Conservation (phyloP, 1,284 basidiomycete genomes). For the Vanrija sp. region DNA sequence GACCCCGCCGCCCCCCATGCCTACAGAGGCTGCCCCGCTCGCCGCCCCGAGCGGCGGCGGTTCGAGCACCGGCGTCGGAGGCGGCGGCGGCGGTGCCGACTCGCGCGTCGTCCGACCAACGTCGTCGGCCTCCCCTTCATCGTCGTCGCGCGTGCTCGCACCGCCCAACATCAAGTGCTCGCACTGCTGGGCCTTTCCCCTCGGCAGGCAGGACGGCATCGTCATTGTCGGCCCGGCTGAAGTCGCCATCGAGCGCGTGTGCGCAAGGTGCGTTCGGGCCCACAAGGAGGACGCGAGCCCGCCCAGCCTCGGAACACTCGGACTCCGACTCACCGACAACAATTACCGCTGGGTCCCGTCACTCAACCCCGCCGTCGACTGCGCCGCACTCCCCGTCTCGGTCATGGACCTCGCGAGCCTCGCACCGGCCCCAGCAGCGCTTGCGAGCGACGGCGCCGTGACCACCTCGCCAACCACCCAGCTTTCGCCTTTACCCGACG, state of each 20-base stretch:
- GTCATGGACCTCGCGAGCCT: constrained; percentile 6
- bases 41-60: neutral
- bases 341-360: too few species aligned
- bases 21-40: too few species aligned
- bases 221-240: too few species aligned
- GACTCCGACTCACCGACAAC: too few species aligned
- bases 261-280: neutral
- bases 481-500: neutral
- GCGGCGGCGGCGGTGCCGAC: neutral
- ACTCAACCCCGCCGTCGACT: too few species aligned
- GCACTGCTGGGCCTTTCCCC: too few species aligned
- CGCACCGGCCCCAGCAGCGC: neutral
- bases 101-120: neutral
- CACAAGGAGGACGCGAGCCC: neutral
- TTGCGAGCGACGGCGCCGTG: neutral
- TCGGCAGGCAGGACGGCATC: too few species aligned
- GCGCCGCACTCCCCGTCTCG: too few species aligned
- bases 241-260: too few species aligned
- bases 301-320: neutral
- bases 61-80: neutral
- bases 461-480: neutral
- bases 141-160: neutral
- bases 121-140: neutral
- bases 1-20: too few species aligned
- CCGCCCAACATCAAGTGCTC: neutral